Evolutionary conservation across 1,139 yeast species (phyloP).

Genomic region (Ogataea hybrid): DNA sequence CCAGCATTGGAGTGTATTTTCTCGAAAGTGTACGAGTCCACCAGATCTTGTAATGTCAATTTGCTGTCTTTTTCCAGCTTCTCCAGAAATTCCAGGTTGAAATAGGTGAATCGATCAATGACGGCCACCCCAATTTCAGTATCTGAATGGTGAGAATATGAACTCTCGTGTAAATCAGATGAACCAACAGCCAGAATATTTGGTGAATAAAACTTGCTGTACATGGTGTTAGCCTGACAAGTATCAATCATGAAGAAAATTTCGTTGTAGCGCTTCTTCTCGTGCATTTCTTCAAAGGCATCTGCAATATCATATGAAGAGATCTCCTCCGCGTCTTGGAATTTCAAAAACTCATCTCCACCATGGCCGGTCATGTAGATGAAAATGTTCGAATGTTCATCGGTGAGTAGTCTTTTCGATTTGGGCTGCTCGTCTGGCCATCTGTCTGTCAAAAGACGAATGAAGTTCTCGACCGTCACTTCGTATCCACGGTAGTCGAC

Average conservation of each 20-base stretch:
- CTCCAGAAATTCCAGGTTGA: conserved; percentile 86
- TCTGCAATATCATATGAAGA: conserved; percentile 95
- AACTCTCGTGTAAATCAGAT: conserved; percentile 82
- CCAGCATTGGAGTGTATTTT: conserved; percentile 93
- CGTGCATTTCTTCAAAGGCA: conserved; percentile 96
- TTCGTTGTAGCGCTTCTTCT: conserved; percentile 91
- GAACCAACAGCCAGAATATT: conserved; percentile 93
- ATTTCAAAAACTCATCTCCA: conserved; percentile 93
- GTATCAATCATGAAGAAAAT: conserved; percentile 97
- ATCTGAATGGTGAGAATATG: conserved; percentile 95
- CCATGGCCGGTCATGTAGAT: conserved; percentile 98
- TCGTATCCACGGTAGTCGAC: conserved; percentile 98
- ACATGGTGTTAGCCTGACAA: conserved; percentile 98
- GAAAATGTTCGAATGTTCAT: conserved; percentile 90
- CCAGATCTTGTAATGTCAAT: conserved; percentile 75
- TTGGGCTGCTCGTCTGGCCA: conserved; percentile 96
- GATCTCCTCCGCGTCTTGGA: conserved; percentile 98
- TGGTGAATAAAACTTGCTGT: conserved; percentile 87
- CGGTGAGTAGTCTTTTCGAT: conserved; percentile 84
- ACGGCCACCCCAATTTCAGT: conserved; percentile 97
- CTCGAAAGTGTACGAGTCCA: conserved; percentile 79
- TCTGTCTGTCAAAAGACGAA: conserved; percentile 84
- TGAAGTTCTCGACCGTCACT: conserved; percentile 94
- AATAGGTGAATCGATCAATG: conserved; percentile 93
- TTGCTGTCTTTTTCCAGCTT: conserved; percentile 71